Evolutionary conservation across 352 stramenopile species (phyloP).

Genomic region (Blastocystis sp.): DNA sequence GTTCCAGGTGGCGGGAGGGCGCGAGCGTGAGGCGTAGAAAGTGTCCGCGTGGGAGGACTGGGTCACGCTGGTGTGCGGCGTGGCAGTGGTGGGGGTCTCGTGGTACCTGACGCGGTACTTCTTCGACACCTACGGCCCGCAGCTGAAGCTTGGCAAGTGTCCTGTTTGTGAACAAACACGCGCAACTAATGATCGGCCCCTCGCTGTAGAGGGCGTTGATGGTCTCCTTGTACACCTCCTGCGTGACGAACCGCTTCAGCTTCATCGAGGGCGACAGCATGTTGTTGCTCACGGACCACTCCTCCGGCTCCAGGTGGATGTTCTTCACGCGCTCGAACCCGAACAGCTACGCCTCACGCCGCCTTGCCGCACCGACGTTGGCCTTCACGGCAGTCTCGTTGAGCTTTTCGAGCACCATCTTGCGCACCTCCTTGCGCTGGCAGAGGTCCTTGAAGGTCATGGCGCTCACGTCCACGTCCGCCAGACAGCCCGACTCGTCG

Average conservation of each 20-base stretch:
- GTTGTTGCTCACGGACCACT: constrained; percentile 65
- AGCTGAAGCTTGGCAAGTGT: constrained; percentile 54
- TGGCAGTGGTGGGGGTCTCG: neutral
- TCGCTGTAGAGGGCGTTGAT: constrained; percentile 34
- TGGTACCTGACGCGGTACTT: constrained; percentile 7
- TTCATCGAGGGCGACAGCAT: constrained; percentile 63
- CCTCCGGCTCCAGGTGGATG: constrained; percentile 52
- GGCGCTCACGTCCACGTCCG: neutral
- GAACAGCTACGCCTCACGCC: constrained; percentile 43
- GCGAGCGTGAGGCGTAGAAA: constrained; percentile 13
- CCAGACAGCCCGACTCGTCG: neutral
- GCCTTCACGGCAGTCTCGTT: constrained; percentile 57
- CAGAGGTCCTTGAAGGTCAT: constrained; percentile 20
- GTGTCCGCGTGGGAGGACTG: constrained; percentile 8
- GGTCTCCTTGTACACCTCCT: constrained; percentile 52
- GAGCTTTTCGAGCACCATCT: constrained; percentile 41
- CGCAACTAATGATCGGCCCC: neutral
- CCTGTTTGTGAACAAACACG: constrained; percentile 31
- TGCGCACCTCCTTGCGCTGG: neutral
- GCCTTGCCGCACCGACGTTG: neutral
- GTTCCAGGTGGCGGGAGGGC: constrained; percentile 8
- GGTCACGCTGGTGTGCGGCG: constrained; percentile 26
- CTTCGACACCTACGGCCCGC: constrained; percentile 17
- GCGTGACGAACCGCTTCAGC: constrained; percentile 61
- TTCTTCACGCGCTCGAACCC: constrained; percentile 61